Percentiles rank a stretch among this genome's conserved stretches.
Evolutionary conservation across 2,329 filamentous ascomycete species (phyloP).

Genomic region (Aureobasidium uvarum): DNA sequence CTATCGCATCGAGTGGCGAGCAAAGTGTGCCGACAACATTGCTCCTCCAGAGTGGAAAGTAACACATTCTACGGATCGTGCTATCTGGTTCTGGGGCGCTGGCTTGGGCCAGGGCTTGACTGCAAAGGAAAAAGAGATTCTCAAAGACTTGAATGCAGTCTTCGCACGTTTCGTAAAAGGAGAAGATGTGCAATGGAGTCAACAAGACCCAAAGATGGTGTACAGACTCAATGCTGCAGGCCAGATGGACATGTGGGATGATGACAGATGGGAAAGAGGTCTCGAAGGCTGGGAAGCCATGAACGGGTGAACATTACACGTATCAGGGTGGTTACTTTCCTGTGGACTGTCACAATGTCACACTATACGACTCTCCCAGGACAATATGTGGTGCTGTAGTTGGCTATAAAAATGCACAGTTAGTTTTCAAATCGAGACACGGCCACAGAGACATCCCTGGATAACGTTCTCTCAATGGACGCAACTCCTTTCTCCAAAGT

Average conservation of each 20-base stretch:
- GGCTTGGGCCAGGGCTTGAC: slow-evolving; percentile 42
- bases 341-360: too few species aligned
- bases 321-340: too few species aligned
- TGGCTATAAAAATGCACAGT: slow-evolving; percentile 14
- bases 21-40: slow-evolving; percentile 46
- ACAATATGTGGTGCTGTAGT: too few species aligned
- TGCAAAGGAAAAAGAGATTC: slow-evolving; percentile 46
- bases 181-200: slow-evolving; percentile 44
- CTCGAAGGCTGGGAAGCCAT: slow-evolving; percentile 48
- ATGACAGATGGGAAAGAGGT: slow-evolving; percentile 49
- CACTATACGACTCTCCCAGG: too few species aligned
- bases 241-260: slow-evolving; percentile 47
- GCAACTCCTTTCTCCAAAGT: background rate
- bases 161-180: slow-evolving; percentile 45
- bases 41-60: slow-evolving; percentile 52
- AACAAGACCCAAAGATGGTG: slow-evolving; percentile 41
- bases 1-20: slow-evolving; percentile 57
- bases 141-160: slow-evolving; percentile 42
- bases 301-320: slow-evolving; percentile 30
- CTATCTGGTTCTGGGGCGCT: slow-evolving; percentile 58
- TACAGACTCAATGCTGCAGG: slow-evolving; percentile 50
- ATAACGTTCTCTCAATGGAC: background rate
- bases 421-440: background rate
- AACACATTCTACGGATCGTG: slow-evolving; percentile 55
- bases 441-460: background rate